Evolutionary conservation across 129 eudicot species (phyloP).

Genomic region (Rutidosis leptorrhynchoides): DNA sequence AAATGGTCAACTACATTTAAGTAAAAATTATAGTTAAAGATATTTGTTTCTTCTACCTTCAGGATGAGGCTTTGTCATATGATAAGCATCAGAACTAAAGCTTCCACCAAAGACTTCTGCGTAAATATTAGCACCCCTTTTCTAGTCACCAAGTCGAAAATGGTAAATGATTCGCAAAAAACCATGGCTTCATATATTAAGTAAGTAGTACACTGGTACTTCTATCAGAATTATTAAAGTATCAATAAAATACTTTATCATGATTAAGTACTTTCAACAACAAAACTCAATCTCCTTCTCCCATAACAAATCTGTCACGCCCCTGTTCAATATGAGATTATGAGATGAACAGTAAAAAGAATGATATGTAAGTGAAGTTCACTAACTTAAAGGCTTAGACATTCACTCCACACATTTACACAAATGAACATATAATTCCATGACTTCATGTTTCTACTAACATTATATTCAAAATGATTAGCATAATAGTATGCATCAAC

Average conservation of each 20-base stretch:
- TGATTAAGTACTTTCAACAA: constrained; percentile 82
- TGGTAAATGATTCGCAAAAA: background rate
- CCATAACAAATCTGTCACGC: constrained; percentile 95
- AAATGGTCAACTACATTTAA: background rate
- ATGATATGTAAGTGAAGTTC: no score
- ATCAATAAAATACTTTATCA: constrained; percentile 53
- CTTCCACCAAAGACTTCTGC: constrained; percentile 92
- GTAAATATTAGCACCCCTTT: constrained; percentile 71
- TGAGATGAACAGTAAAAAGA: background rate
- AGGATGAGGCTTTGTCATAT: constrained; percentile 93
- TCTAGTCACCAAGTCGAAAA: constrained; percentile 33
- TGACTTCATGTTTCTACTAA: no score
- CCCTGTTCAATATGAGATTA: constrained; percentile 40
- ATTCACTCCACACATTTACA: no score
- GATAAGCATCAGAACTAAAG: constrained; percentile 85
- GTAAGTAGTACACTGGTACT: background rate
- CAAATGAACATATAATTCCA: no score
- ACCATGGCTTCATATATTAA: background rate
- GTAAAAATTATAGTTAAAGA: background rate
- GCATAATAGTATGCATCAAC: no score
- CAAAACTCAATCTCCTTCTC: constrained; percentile 91
- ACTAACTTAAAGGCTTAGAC: no score
- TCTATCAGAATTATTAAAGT: background rate
- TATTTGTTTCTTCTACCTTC: constrained; percentile 28
- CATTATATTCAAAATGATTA: no score